Evolutionary conservation across 768 basidiomycete species (phyloP).

Genomic region (Gelatoporia subvermispora): DNA sequence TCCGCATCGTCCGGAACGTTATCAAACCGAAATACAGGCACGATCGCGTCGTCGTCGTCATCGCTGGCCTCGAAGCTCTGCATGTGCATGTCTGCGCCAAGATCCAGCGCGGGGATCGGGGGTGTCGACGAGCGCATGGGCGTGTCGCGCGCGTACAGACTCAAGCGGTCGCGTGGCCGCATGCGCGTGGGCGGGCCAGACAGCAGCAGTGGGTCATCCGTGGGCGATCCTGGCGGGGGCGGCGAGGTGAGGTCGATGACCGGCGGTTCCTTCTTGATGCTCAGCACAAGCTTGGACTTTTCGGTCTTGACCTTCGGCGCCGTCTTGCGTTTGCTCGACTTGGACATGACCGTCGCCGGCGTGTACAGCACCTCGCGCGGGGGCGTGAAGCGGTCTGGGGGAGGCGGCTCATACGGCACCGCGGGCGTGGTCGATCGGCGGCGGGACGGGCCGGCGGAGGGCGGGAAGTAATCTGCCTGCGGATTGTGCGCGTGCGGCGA

Average conservation of each 20-base stretch:
- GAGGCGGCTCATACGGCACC: conserved; percentile 56
- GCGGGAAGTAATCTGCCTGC: conserved; percentile 44
- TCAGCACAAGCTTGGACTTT: conserved; percentile 18
- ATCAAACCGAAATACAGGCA: conserved; percentile 19
- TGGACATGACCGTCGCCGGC: conserved; percentile 31
- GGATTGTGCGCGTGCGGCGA: conserved; percentile 47
- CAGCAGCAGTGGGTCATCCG: conserved; percentile 70
- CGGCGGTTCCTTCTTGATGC: conserved; percentile 60
- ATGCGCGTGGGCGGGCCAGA: conserved; percentile 33
- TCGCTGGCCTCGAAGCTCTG: conserved; percentile 9
- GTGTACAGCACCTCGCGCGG: conserved; percentile 56
- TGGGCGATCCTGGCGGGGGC: conserved; percentile 67
- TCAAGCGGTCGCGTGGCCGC: conserved; percentile 2
- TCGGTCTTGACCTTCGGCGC: conserved; percentile 18
- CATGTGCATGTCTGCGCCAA: conserved; percentile 7
- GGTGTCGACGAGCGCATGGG: conserved; percentile 33
- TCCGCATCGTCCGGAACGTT: conserved; percentile 3
- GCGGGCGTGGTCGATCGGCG: conserved; percentile 48
- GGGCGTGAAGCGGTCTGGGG: conserved; percentile 63
- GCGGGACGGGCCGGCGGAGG: conserved; percentile 22
- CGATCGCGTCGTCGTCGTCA: conserved; percentile 7
- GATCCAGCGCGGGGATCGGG: conserved; percentile 10
- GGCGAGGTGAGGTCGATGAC: conserved; percentile 54
- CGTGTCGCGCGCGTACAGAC: conserved; percentile 31
- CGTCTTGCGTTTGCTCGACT: conserved; percentile 35